phyloP scores from a whole-genome alignment of 306 rosid genomes.

The Ormosia emarginata region DNA sequence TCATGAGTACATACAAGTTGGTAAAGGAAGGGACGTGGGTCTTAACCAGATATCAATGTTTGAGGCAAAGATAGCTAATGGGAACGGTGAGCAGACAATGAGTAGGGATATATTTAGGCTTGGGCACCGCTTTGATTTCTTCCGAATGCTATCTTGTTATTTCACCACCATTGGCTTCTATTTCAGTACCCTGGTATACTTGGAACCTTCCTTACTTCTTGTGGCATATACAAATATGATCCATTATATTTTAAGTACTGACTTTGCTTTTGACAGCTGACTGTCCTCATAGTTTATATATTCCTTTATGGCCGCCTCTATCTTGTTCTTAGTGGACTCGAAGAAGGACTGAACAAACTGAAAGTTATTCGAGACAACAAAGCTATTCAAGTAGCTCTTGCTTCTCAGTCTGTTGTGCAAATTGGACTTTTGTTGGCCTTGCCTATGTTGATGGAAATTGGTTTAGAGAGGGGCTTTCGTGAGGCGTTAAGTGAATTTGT shows the following conservation, averaged over 20 bases:
- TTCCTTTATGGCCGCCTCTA: constrained; percentile 95
- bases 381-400: constrained; percentile 94
- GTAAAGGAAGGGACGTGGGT: constrained; percentile 97
- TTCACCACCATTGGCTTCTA: constrained; percentile 92
- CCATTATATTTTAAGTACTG: constrained; percentile 6
- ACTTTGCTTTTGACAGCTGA: constrained; percentile 58
- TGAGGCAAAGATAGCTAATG: constrained; percentile 96
- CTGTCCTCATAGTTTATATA: constrained; percentile 81
- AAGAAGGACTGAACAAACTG: constrained; percentile 47
- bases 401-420: constrained; percentile 92
- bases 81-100: constrained; percentile 93
- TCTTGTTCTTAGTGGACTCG: constrained; percentile 90
- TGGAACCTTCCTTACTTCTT: constrained; percentile 5
- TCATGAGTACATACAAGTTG: constrained; percentile 97
- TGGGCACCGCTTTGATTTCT: constrained; percentile 94
- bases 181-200: constrained; percentile 87
- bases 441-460: constrained; percentile 98
- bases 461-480: constrained; percentile 91
- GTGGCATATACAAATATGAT: constrained; percentile 13
- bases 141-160: constrained; percentile 87
- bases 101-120: constrained; percentile 94
- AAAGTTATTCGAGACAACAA: constrained; percentile 62
- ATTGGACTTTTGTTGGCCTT: constrained; percentile 88
- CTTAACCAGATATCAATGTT: constrained; percentile 96
- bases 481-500: constrained; percentile 77